Evolutionary conservation across 2,329 filamentous ascomycete genomes (phyloP).

Genomic region (Paecilomyces fulvus): DNA sequence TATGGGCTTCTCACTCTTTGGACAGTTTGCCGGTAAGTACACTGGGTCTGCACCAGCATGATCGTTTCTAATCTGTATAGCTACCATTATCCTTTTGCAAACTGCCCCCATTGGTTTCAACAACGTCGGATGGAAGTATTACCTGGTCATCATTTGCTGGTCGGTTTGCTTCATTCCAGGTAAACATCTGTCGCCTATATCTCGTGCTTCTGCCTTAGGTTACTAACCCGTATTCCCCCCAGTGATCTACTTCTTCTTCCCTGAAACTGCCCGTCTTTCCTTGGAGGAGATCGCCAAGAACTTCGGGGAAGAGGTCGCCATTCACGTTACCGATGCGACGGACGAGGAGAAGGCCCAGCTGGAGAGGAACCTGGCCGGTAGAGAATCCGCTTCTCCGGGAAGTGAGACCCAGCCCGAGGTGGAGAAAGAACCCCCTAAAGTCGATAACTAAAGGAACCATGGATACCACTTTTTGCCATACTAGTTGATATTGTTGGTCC

Average conservation of each 20-base stretch:
- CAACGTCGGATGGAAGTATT: slow-evolving; percentile 44
- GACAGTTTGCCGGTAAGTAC: slow-evolving; percentile 36
- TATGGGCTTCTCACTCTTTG: slow-evolving; percentile 45
- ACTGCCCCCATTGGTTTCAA: slow-evolving; percentile 38
- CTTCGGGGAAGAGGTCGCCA: slow-evolving; percentile 45
- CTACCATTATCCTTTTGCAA: slow-evolving; percentile 42
- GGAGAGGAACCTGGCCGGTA: slow-evolving; percentile 6
- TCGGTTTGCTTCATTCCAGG: slow-evolving; percentile 34
- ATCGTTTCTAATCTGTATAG: slow-evolving; percentile 9
- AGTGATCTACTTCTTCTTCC: slow-evolving; percentile 39
- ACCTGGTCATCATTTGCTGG: slow-evolving; percentile 41
- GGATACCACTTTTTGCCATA: not conserved
- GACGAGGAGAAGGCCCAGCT: slow-evolving; percentile 28
- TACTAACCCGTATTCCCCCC: slow-evolving; percentile 3
- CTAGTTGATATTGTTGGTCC: not conserved
- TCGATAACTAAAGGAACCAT: not conserved
- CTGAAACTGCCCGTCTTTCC: slow-evolving; percentile 35
- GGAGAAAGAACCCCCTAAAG: not conserved
- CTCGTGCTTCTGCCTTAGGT: not conserved
- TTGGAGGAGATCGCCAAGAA: slow-evolving; percentile 40
- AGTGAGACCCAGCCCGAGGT: not conserved
- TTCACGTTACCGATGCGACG: slow-evolving; percentile 37
- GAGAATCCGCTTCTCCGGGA: not conserved
- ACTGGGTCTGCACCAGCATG: not conserved
- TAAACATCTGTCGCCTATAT: slow-evolving; percentile 5